Evolutionary conservation across 1,284 basidiomycete species (phyloP).

Genomic region (Veloporphyrellus conicus): DNA sequence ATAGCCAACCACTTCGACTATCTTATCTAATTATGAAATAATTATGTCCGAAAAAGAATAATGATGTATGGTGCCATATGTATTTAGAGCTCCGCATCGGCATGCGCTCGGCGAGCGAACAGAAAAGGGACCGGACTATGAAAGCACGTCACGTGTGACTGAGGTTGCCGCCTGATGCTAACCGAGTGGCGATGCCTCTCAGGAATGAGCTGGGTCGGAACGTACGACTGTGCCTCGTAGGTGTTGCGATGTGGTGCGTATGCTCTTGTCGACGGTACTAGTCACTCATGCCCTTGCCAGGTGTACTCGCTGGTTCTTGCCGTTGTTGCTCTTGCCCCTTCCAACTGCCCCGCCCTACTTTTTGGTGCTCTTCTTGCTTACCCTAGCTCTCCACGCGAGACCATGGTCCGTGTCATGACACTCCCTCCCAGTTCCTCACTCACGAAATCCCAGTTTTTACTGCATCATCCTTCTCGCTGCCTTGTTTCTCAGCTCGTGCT

Average conservation of each 20-base stretch:
- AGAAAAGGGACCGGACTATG: too few relatives aligned
- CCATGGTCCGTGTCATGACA: slow-evolving; percentile 57
- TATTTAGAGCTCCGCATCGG: too few relatives aligned
- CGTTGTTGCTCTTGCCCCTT: slow-evolving; percentile 69
- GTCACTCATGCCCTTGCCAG: slow-evolving; percentile 33
- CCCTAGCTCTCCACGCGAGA: slow-evolving; percentile 69
- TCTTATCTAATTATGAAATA: slow-evolving; percentile 9
- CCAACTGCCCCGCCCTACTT: slow-evolving; percentile 75
- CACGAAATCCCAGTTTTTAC: slow-evolving; percentile 56
- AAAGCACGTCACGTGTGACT: slow-evolving; percentile 32
- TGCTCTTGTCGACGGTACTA: neutral
- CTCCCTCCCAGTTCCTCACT: slow-evolving; percentile 5
- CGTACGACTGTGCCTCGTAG: neutral
- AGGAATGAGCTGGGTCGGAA: too few relatives aligned
- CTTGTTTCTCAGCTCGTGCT: slow-evolving; percentile 77
- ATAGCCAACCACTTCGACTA: neutral
- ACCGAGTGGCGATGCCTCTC: neutral
- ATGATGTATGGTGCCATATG: too few relatives aligned
- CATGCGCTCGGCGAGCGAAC: too few relatives aligned
- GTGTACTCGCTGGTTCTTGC: slow-evolving; percentile 81
- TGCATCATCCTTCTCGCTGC: slow-evolving; percentile 74
- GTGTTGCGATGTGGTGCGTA: slow-evolving; percentile 23
- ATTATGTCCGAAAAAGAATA: too few relatives aligned
- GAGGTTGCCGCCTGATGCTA: neutral
- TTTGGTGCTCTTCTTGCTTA: slow-evolving; percentile 66